A percentile compares a stretch with the other conserved stretches of the same genome.
Evolutionary conservation across 768 basidiomycete species (phyloP).

Genomic region (Collybia sordida): DNA sequence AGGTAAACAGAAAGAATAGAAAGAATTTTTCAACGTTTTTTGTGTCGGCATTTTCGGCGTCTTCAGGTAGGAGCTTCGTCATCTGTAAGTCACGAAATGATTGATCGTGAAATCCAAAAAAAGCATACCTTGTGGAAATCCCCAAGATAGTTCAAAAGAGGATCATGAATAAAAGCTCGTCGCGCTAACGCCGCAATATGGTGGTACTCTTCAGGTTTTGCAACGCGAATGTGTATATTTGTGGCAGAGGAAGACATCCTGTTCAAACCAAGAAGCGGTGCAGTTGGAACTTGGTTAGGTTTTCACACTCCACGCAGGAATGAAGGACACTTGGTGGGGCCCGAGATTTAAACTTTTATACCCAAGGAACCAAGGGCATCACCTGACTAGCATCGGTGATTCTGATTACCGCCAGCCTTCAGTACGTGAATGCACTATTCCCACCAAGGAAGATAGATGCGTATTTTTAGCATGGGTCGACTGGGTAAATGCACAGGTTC

Average conservation of each 20-base stretch:
- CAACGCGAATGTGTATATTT: not conserved
- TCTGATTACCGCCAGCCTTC: no score
- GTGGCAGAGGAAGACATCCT: not conserved
- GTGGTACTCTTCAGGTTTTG: not conserved
- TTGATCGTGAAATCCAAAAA: not conserved
- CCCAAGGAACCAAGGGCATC: no score
- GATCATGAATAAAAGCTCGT: conserved; percentile 5
- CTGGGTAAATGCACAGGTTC: no score
- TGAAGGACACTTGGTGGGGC: no score
- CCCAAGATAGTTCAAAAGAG: conserved; percentile 7
- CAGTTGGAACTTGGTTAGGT: no score
- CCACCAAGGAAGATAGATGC: no score
- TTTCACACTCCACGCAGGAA: no score
- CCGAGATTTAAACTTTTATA: no score
- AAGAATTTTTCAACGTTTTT: not conserved
- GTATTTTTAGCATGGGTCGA: no score
- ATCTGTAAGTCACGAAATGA: not conserved
- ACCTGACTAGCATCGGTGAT: no score
- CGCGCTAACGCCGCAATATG: not conserved
- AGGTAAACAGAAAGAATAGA: not conserved
- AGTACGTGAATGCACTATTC: no score
- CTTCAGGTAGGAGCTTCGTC: not conserved
- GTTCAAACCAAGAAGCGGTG: no score
- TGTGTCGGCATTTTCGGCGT: not conserved
- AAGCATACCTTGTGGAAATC: conserved; percentile 1